Percentiles rank a stretch among this genome's conserved stretches.
These are phyloP conservation scores for Aspergillus neotritici DNA, from an alignment of 2,329 filamentous ascomycete genomes.

Conservation along the genomic window DNA sequence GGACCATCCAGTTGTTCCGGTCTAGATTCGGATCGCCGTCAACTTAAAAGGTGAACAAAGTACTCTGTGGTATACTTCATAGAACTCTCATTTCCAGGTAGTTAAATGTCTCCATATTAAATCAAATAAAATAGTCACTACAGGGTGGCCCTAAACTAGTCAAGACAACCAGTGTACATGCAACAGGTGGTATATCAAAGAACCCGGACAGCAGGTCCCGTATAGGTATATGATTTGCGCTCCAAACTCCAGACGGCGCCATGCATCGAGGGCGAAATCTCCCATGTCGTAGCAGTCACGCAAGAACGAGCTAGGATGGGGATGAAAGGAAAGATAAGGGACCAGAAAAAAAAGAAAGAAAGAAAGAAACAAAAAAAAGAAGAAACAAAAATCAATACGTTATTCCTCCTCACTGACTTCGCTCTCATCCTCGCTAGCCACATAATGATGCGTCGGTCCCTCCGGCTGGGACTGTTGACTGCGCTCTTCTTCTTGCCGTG, in stretches of 20 bases:
- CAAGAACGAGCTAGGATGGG: conserved; percentile 1
- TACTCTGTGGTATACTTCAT: too few relatives aligned
- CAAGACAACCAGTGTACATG: too few relatives aligned
- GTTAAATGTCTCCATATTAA: too few relatives aligned
- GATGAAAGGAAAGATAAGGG: conserved; percentile 2
- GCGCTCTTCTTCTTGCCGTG: conserved; percentile 37
- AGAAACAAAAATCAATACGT: conserved; percentile 8
- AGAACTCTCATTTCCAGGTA: too few relatives aligned
- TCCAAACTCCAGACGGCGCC: conserved; percentile 14
- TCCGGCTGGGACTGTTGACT: conserved; percentile 27
- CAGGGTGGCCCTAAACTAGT: too few relatives aligned
- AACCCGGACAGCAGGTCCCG: not conserved
- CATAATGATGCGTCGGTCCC: conserved; percentile 24
- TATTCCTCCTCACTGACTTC: conserved; percentile 63
- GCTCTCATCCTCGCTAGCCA: conserved; percentile 52
- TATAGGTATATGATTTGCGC: not conserved
- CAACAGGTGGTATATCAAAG: too few relatives aligned
- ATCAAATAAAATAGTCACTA: too few relatives aligned
- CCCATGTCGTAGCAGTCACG: too few relatives aligned
- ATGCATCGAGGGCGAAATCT: conserved; percentile 3
- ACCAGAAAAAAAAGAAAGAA: conserved; percentile 1
- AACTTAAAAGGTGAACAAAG: too few relatives aligned
- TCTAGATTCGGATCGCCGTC: not conserved
- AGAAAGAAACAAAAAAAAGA: too few relatives aligned
- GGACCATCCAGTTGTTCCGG: conserved; percentile 16